Evolutionary conservation across 2,329 filamentous ascomycete species (phyloP), one percentile per base, ranked within the genome.

Genomic region (Helotiales sp.): DNA sequence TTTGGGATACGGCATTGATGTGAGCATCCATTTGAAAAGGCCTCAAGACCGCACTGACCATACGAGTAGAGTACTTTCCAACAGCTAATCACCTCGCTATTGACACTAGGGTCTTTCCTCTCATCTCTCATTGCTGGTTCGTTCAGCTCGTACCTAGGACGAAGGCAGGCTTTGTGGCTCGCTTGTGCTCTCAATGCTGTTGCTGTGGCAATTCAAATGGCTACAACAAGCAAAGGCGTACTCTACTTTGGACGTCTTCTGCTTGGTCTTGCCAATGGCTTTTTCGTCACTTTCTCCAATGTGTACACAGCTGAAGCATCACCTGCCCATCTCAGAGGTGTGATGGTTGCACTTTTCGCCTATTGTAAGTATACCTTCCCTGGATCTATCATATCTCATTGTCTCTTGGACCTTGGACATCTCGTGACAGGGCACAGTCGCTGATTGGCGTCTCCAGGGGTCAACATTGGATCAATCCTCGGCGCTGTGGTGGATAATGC

Each of bases 281-380:
- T 79, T 47, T 66, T 79, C 12, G 76, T 79, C 1, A 79, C 76
- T 1, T 80, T 79, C 48, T 77, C 75, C 2, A 79, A 78, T 57
- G 75, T 78, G 22, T 79, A 79, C 60, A 77, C 75, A 2, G 75
- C 77, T 7, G 80, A 82, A 62, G 75, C 71, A 1, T 70, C 77
- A 2, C 77, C 77, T 0, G 73, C 76, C 0, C 77, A 79, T 59
- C 68, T 78, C 29, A 72, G 79, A 9, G 77, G 77, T 29, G 72
- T 81, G 3, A 76, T 77, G 66, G 76, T 78, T 1, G 74, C 75
- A 0, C 61, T 82, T 12, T 80, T 81, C 58, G 76, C 75, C 0
- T 76, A 77, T 59, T 80, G 76, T 52, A 31, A 56, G 54, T 31
- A 8, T 10, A n/a, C n/a, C n/a, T n/a, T n/a, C n/a, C n/a, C n/a